Conservation (phyloP, 2,329 filamentous ascomycete species). For the Elsinoe australis region DNA sequence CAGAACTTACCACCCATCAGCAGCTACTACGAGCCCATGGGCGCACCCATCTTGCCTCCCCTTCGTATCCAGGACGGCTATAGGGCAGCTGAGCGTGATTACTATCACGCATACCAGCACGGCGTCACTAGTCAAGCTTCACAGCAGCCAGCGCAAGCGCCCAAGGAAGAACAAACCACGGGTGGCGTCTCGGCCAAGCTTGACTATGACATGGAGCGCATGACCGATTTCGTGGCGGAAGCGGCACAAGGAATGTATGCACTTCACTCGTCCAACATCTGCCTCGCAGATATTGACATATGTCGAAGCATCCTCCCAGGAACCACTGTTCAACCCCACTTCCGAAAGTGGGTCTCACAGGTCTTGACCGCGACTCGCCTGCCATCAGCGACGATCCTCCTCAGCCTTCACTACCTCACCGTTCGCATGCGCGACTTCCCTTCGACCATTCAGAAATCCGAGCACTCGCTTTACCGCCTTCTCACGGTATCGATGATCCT, state of each 20-base stretch:
- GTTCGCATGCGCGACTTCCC: slow-evolving; percentile 54
- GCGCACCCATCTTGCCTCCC: slow-evolving; percentile 41
- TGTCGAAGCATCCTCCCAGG: slow-evolving; percentile 56
- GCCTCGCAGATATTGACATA: slow-evolving; percentile 56
- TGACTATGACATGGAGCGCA: slow-evolving; percentile 93
- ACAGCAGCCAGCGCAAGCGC: slow-evolving; percentile 35
- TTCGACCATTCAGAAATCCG: slow-evolving; percentile 35
- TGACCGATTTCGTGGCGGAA: slow-evolving; percentile 90
- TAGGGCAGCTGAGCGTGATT: slow-evolving; percentile 32
- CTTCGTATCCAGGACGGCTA: slow-evolving; percentile 37
- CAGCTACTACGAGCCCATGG: slow-evolving; percentile 39
- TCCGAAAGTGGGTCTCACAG: slow-evolving; percentile 86
- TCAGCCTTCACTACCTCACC: slow-evolving; percentile 77
- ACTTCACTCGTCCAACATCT: slow-evolving; percentile 48
- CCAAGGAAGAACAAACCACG: slow-evolving; percentile 58
- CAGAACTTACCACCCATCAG: slow-evolving; percentile 30
- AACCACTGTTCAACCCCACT: slow-evolving; percentile 55
- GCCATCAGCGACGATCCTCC: slow-evolving; percentile 17
- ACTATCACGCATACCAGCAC: slow-evolving; percentile 33
- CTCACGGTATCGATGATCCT: slow-evolving; percentile 77
- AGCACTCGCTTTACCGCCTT: slow-evolving; percentile 76
- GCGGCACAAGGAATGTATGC: slow-evolving; percentile 71
- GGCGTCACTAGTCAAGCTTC: slow-evolving; percentile 30
- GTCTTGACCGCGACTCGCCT: slow-evolving; percentile 70
- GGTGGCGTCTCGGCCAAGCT: slow-evolving; percentile 89